These are phyloP conservation scores for Didymella segeticola DNA, from an alignment of 2,329 filamentous ascomycete genomes.

Conservation along the genomic window DNA sequence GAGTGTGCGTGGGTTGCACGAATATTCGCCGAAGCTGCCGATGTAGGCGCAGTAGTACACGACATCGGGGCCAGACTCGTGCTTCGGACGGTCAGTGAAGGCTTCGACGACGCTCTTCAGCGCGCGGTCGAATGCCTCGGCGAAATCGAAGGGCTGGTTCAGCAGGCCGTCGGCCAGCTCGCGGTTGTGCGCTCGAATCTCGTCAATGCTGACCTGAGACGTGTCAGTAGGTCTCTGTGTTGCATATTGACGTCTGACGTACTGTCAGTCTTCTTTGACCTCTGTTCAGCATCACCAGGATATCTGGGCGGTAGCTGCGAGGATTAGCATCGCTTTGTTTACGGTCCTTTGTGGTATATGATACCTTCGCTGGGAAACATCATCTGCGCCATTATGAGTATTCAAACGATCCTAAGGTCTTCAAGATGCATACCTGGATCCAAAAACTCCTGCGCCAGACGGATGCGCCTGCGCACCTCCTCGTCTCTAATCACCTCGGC, in stretches of 20 bases:
- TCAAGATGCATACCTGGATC: slow-evolving; percentile 75
- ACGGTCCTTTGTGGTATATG: slow-evolving; percentile 4
- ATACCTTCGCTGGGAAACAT: slow-evolving; percentile 61
- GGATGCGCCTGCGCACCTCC: slow-evolving; percentile 81
- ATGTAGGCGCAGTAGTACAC: slow-evolving; percentile 96
- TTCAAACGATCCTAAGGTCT: not conserved
- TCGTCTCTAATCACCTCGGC: slow-evolving; percentile 72
- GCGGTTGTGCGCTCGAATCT: slow-evolving; percentile 84
- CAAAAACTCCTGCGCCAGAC: slow-evolving; percentile 88
- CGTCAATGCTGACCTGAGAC: slow-evolving; percentile 69
- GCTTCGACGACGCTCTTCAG: slow-evolving; percentile 88
- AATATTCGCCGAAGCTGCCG: slow-evolving; percentile 92
- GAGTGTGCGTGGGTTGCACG: slow-evolving; percentile 92
- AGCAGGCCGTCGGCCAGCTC: slow-evolving; percentile 84
- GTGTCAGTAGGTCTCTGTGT: slow-evolving; percentile 6
- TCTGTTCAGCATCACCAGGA: slow-evolving; percentile 75
- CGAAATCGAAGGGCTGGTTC: slow-evolving; percentile 85
- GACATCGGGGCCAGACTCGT: slow-evolving; percentile 78
- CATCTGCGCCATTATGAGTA: slow-evolving; percentile 53
- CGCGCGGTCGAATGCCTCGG: slow-evolving; percentile 85
- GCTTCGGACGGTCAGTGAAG: slow-evolving; percentile 74
- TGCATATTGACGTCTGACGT: slow-evolving; percentile 28
- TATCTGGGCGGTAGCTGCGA: slow-evolving; percentile 86
- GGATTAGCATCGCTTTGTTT: slow-evolving; percentile 24
- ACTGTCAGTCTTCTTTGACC: slow-evolving; percentile 63